Base-by-base conservation (phyloP, 2,329 filamentous ascomycete genomes). In the Diaporthe citri region DNA sequence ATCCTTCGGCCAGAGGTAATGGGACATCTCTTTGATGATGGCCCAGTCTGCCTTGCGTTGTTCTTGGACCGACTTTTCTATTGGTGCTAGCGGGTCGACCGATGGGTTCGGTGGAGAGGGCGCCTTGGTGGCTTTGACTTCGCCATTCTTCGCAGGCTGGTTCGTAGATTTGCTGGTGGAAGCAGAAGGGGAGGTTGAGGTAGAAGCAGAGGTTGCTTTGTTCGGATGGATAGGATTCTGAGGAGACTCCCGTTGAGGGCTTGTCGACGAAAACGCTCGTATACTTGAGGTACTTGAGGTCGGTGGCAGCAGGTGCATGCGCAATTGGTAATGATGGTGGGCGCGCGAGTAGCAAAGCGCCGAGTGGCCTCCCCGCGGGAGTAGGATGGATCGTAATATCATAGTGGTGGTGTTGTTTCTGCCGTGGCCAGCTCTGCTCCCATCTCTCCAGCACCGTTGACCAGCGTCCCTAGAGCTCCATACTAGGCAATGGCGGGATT, bases 11-110 rank as follows among this genome's bases (percentile, higher is more conserved):
- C 97, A 99, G 31, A 99, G 87, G 84, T 99, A 99, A 77, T 93
- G 93, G 76, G 93, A 93, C 96, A 99, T 98, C 83, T 99, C 96
- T 85, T 94, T 97, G 88, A 99, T 97, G 79, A 99, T 99, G 64
- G 96, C 96, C 96, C 96, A 98, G 82, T 99, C 97, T 12, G 96
- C 96, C 85, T 96, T 97, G 79, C 97, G 92, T 88, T 99, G 97
- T 85, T 98, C 95, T 80, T 96, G 92, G 28, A 92, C 93, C 69
- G 91, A 92, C 81, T 91, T 92, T 76, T 93, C 89, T 81, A 93
- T 88, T 17, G 89, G 85, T 28, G 94, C 89, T 57, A 96, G 84
- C 41, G 90, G 88, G 79, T 93, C 91, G 77, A 70, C 69, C 25
- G 75, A 28, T 20, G 75, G 72, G 31, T 59, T 75, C 3, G 75